Conservation (phyloP, 345 rosid genomes). For the Gossypium raimondii region DNA sequence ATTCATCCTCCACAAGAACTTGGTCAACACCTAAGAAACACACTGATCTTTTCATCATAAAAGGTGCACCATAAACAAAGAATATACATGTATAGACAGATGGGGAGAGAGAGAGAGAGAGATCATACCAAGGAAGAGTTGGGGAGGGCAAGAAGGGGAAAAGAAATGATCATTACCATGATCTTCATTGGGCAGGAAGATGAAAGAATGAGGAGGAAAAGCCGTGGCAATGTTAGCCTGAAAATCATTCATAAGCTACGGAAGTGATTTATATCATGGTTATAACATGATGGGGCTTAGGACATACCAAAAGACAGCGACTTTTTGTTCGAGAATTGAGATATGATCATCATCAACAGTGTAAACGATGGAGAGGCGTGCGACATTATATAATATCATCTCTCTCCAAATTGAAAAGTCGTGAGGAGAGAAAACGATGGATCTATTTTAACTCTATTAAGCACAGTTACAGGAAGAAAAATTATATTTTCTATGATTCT, state of each 20-base stretch:
- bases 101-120: not conserved
- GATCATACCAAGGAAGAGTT: too few species aligned
- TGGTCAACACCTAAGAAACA: conserved; percentile 62
- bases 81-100: not conserved
- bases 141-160: not conserved
- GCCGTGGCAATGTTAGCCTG: conserved; percentile 40
- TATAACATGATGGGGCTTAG: not conserved
- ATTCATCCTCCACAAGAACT: conserved; percentile 58
- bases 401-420: not conserved
- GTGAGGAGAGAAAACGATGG: too few species aligned
- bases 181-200: conserved; percentile 65
- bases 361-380: conserved; percentile 22
- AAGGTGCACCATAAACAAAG: conserved; percentile 28
- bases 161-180: conserved; percentile 26
- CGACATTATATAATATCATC: conserved; percentile 29
- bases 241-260: conserved; percentile 11
- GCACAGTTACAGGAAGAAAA: too few species aligned
- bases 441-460: too few species aligned
- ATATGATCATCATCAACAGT: not conserved
- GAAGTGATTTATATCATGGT: not conserved
- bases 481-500: too few species aligned
- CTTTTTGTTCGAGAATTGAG: not conserved
- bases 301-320: not conserved
- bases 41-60: conserved; percentile 78
- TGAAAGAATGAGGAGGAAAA: conserved; percentile 64